Evolutionary conservation across 2,329 filamentous ascomycete species (phyloP).

Genomic region (Penicillium sp.): DNA sequence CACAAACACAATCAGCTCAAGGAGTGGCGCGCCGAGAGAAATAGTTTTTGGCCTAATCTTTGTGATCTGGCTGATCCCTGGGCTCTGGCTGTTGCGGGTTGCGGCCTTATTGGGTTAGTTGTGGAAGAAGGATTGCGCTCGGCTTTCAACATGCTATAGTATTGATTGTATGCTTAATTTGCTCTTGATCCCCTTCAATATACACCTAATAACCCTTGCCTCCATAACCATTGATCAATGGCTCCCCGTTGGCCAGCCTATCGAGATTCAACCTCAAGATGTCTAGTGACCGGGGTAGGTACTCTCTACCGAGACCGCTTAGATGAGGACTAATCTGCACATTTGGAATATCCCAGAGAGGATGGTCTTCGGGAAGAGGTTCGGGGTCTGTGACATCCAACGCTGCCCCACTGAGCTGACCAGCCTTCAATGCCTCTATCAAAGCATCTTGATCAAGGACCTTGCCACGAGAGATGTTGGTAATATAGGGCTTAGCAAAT

Average conservation of each 20-base stretch:
- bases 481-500: conserved; percentile 61
- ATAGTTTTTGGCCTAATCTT: conserved; percentile 63
- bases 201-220: conserved; percentile 61
- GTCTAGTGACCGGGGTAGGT: conserved; percentile 61
- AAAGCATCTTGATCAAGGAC: conserved; percentile 67
- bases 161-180: not conserved
- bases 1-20: conserved; percentile 59
- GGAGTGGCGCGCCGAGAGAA: conserved; percentile 58
- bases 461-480: conserved; percentile 72
- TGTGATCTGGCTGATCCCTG: conserved; percentile 60
- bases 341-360: conserved; percentile 72
- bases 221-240: conserved; percentile 65
- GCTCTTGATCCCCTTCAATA: not conserved
- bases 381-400: conserved; percentile 82
- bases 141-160: conserved; percentile 9
- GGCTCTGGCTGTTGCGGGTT: conserved; percentile 58
- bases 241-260: conserved; percentile 56
- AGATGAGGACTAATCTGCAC: conserved; percentile 71
- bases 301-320: conserved; percentile 59
- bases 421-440: conserved; percentile 61
- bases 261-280: conserved; percentile 63
- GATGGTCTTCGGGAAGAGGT: conserved; percentile 69
- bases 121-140: conserved; percentile 45
- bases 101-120: conserved; percentile 54
- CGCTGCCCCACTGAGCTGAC: conserved; percentile 67